Conservation (phyloP, 805 yeast species). For the Spencermartinsiella europaea region DNA sequence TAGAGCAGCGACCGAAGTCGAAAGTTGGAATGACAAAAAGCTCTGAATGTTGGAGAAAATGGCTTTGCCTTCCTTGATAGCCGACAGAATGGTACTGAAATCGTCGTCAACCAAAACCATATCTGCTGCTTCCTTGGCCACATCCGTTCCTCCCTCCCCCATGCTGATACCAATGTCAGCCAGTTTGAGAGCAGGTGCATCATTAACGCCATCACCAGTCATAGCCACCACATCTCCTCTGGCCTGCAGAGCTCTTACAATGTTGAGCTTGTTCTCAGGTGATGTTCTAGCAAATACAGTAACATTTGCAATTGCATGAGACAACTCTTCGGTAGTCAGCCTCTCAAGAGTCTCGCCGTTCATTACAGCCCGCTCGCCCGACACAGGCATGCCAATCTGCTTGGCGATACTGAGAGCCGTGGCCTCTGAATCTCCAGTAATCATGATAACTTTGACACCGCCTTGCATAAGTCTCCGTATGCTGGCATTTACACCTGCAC, state of each 20-base stretch:
- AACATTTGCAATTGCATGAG: conserved; percentile 73
- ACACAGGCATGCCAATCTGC: conserved; percentile 81
- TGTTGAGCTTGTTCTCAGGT: conserved; percentile 87
- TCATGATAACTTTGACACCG: conserved; percentile 97
- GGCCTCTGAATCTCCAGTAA: conserved; percentile 88
- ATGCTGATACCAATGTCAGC: conserved; percentile 62
- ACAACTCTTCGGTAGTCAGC: conserved; percentile 65
- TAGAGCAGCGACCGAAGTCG: conserved; percentile 93
- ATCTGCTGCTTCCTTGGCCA: conserved; percentile 97
- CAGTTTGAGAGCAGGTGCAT: conserved; percentile 56
- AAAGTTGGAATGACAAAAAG: conserved; percentile 89
- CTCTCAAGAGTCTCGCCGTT: conserved; percentile 79
- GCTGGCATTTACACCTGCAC: conserved; percentile 75
- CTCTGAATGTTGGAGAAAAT: conserved; percentile 93
- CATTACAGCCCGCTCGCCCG: conserved; percentile 61
- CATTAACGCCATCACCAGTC: conserved; percentile 65
- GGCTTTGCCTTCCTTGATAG: conserved; percentile 97
- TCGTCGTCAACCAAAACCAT: conserved; percentile 97
- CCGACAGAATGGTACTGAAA: conserved; percentile 86
- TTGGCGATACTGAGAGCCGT: conserved; percentile 82
- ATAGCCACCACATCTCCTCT: conserved; percentile 53
- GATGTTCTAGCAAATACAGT: conserved; percentile 92
- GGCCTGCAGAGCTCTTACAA: conserved; percentile 70
- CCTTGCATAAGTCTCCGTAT: conserved; percentile 76
- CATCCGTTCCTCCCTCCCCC: conserved; percentile 94